Percentiles rank a stretch among this genome's conserved stretches.
These are phyloP conservation scores for Ustilago shanxiensis DNA, from an alignment of 1,284 basidiomycete genomes.

Conservation along the genomic window DNA sequence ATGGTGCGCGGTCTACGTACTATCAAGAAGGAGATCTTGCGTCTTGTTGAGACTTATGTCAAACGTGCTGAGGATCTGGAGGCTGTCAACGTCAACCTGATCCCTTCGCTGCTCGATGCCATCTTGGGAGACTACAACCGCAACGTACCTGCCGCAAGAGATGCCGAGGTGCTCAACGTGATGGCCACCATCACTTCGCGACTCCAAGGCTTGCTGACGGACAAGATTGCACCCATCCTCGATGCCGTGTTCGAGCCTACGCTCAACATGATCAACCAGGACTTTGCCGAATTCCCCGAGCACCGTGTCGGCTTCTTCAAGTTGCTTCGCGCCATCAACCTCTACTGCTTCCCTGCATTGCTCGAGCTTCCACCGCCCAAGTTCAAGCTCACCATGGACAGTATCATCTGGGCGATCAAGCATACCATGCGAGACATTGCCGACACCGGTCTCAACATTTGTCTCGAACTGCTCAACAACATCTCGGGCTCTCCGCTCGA, in stretches of 20 bases:
- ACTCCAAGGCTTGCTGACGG: constrained; percentile 76
- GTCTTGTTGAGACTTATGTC: constrained; percentile 95
- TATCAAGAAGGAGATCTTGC: constrained; percentile 98
- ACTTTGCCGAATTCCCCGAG: constrained; percentile 97
- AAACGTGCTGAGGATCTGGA: constrained; percentile 96
- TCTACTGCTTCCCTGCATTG: constrained; percentile 96
- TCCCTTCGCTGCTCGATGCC: constrained; percentile 94
- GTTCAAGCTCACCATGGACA: constrained; percentile 99
- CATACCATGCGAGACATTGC: constrained; percentile 99
- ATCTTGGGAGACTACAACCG: constrained; percentile 96
- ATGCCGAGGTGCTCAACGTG: constrained; percentile 97
- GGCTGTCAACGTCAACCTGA: constrained; percentile 88
- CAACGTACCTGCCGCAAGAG: constrained; percentile 92
- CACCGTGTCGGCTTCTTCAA: constrained; percentile 98
- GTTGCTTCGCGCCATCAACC: constrained; percentile 90
- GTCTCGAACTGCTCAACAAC: constrained; percentile 94
- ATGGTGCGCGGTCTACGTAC: constrained; percentile 94
- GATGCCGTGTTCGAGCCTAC: constrained; percentile 99
- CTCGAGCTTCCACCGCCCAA: constrained; percentile 87
- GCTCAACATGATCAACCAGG: constrained; percentile 98
- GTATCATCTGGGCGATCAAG: constrained; percentile 99
- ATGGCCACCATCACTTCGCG: constrained; percentile 91
- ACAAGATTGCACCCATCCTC: constrained; percentile 94
- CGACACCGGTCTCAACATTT: constrained; percentile 85
- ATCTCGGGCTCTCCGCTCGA: constrained; percentile 84